Evolutionary conservation across 2,329 filamentous ascomycete genomes (phyloP).

Genomic region (Penicillium corylophilum): DNA sequence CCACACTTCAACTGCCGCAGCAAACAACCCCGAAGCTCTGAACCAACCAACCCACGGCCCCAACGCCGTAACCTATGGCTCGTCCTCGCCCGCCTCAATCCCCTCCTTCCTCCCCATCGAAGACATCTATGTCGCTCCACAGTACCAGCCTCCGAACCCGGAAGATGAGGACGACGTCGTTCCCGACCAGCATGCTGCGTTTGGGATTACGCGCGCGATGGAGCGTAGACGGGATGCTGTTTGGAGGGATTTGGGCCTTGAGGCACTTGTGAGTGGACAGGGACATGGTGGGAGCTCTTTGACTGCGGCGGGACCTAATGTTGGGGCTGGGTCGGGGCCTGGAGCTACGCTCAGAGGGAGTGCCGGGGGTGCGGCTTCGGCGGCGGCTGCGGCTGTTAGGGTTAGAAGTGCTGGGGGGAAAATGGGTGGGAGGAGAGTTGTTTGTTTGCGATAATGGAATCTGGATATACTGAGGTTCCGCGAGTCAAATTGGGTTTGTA

Average conservation of each 20-base stretch:
- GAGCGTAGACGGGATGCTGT: conserved; percentile 53
- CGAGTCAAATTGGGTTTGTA: neutral
- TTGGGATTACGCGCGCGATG: conserved; percentile 64
- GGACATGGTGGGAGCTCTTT: conserved; percentile 18
- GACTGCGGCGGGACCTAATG: conserved; percentile 19
- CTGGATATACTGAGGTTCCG: neutral
- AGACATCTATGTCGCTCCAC: conserved; percentile 60
- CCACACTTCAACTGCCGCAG: conserved; percentile 31
- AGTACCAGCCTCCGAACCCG: conserved; percentile 63
- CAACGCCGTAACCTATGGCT: conserved; percentile 29
- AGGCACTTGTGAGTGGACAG: conserved; percentile 47
- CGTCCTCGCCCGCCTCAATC: conserved; percentile 32
- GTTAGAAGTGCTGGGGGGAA: conserved; percentile 32
- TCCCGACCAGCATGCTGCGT: conserved; percentile 66
- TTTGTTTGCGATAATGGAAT: conserved; percentile 35
- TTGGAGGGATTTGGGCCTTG: conserved; percentile 61
- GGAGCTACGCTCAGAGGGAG: conserved; percentile 19
- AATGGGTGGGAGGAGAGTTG: conserved; percentile 40
- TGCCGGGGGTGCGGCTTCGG: conserved; percentile 18
- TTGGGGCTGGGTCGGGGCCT: conserved; percentile 18
- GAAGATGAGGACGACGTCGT: conserved; percentile 68
- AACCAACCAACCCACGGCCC: conserved; percentile 10
- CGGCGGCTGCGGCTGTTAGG: conserved; percentile 20
- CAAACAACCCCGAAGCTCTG: conserved; percentile 4
- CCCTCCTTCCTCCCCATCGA: conserved; percentile 53